Conservation (phyloP, 306 rosid species). For the Vigna trinervia region DNA sequence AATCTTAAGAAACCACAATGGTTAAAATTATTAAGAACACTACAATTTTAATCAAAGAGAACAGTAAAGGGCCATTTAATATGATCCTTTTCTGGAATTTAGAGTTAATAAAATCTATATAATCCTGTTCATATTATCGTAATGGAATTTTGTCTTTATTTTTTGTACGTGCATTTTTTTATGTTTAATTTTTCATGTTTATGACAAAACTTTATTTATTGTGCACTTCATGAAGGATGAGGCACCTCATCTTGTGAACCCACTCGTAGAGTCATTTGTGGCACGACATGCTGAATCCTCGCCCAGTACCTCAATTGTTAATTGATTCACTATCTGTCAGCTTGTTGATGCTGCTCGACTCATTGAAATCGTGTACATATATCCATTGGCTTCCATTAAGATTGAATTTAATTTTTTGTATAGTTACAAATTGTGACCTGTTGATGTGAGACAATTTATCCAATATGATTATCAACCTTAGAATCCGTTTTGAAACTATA, state of each 20-base stretch:
- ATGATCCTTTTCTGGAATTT: background rate
- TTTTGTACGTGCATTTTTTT: background rate
- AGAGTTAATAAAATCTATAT: background rate
- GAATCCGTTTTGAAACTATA: too few relatives aligned
- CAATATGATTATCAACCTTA: conserved; percentile 2
- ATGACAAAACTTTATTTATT: conserved; percentile 28
- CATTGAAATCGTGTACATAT: conserved; percentile 35
- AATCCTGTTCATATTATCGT: background rate
- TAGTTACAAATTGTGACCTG: background rate
- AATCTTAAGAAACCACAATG: background rate
- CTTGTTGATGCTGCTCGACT: conserved; percentile 41
- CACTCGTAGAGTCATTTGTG: conserved; percentile 86
- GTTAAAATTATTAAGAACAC: background rate
- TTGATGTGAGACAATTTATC: conserved; percentile 11
- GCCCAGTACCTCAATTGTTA: conserved; percentile 38
- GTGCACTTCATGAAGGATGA: conserved; percentile 72
- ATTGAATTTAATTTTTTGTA: conserved; percentile 15
- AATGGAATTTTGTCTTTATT: background rate
- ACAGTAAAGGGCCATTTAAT: background rate
- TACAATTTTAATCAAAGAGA: background rate
- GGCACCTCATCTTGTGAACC: conserved; percentile 93
- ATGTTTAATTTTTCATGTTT: conserved; percentile 22
- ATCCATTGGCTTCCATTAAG: conserved; percentile 25
- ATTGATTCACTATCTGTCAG: conserved; percentile 44
- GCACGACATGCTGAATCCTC: conserved; percentile 77